Percentiles rank a stretch among this genome's conserved stretches.
phyloP scores from a whole-genome alignment of 179 eudicot species.

The Heliamphora pulchella region DNA sequence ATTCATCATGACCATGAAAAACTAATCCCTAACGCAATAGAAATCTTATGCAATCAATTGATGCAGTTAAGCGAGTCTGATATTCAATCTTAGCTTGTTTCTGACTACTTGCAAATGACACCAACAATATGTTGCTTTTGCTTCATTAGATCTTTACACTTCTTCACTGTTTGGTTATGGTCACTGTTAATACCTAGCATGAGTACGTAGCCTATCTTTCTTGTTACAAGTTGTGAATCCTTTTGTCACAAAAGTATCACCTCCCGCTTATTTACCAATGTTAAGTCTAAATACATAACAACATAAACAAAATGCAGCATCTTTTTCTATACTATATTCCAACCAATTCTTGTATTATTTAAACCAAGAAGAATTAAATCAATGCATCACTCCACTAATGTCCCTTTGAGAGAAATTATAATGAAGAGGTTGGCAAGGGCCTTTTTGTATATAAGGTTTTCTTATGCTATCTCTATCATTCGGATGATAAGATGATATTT shows the following conservation, averaged over 20 bases:
- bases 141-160: slow-evolving; percentile 13
- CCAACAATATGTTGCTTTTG: slow-evolving; percentile 8
- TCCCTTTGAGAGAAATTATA: neutral
- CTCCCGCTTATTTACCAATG: neutral
- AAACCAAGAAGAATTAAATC: neutral
- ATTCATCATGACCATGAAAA: slow-evolving; percentile 18
- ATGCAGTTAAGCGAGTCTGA: slow-evolving; percentile 8
- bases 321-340: neutral
- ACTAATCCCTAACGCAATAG: slow-evolving; percentile 3
- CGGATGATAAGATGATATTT: neutral
- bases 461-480: neutral
- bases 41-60: slow-evolving; percentile 13
- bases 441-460: neutral
- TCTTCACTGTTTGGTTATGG: neutral
- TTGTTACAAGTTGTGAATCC: neutral
- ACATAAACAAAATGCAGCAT: neutral
- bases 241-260: too few species aligned
- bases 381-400: neutral
- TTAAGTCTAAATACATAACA: too few species aligned
- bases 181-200: too few species aligned
- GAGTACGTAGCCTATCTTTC: neutral
- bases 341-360: neutral
- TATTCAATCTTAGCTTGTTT: slow-evolving; percentile 9
- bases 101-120: slow-evolving; percentile 3
- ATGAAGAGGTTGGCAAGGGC: neutral